phyloP scores from a whole-genome alignment of 495 filamentous ascomycete genomes.

The Hyphodiscus hymeniophilus region DNA sequence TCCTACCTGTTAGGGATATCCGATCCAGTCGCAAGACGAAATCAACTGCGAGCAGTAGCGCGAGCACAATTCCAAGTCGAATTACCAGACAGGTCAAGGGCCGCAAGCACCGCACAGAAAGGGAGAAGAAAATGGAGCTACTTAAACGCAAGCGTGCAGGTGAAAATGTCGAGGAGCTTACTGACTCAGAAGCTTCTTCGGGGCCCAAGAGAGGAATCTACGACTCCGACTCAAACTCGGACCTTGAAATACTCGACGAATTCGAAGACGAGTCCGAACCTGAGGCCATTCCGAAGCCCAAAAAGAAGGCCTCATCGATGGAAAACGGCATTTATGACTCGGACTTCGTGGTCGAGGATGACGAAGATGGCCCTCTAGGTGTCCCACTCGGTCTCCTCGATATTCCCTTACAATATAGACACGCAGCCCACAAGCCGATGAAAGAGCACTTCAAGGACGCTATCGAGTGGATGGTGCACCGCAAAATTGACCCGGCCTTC shows the following conservation, averaged over 20 bases:
- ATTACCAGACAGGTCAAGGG: conserved; percentile 9
- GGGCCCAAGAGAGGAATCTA: conserved; percentile 33
- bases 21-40: conserved; percentile 9
- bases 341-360: conserved; percentile 27
- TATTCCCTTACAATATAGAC: conserved; percentile 67
- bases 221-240: conserved; percentile 29
- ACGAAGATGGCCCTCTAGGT: conserved; percentile 38
- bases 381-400: conserved; percentile 37
- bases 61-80: conserved; percentile 15
- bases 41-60: conserved; percentile 16
- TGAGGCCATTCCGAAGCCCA: conserved; percentile 15
- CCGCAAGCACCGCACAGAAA: conserved; percentile 28
- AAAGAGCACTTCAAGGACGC: conserved; percentile 73
- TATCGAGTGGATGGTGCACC: conserved; percentile 71
- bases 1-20: conserved; percentile 19
- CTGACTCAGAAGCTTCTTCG: conserved; percentile 21
- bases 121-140: conserved; percentile 41
- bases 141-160: conserved; percentile 52
- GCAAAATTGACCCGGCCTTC: conserved; percentile 69
- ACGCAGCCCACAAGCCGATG: conserved; percentile 54
- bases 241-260: conserved; percentile 28
- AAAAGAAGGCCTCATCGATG: conserved; percentile 12
- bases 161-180: conserved; percentile 35
- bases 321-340: conserved; percentile 32
- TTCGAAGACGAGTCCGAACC: conserved; percentile 36